A percentile compares a stretch with the other conserved stretches of the same genome.
phyloP scores from a whole-genome alignment of 768 basidiomycete species.

The Mycena capillaripes region DNA sequence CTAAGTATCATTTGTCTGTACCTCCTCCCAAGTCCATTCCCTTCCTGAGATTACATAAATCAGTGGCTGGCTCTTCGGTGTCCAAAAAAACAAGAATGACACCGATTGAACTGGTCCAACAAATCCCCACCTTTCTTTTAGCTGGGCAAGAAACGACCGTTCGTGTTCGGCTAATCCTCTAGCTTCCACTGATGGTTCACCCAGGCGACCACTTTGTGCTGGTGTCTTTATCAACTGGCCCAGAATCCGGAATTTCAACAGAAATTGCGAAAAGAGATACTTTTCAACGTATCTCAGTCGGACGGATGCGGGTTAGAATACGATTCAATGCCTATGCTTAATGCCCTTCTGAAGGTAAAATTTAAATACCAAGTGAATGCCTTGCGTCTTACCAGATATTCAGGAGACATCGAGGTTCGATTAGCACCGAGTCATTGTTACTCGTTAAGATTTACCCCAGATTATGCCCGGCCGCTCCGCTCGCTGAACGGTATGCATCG shows the following conservation, averaged over 20 bases:
- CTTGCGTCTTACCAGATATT: neutral
- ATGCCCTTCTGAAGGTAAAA: neutral
- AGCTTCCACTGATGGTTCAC: no score
- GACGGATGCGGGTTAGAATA: neutral
- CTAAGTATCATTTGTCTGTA: neutral
- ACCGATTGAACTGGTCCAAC: neutral
- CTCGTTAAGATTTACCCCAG: neutral
- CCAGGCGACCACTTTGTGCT: neutral
- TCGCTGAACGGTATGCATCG: neutral
- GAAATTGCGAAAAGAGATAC: neutral
- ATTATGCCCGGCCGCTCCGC: neutral
- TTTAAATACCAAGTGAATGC: neutral
- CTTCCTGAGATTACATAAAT: neutral
- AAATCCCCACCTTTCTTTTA: neutral
- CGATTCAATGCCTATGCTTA: neutral
- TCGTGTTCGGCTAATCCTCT: no score
- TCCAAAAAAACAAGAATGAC: neutral
- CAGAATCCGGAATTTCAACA: neutral
- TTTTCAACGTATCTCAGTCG: neutral
- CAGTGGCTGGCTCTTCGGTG: neutral
- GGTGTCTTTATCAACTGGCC: neutral
- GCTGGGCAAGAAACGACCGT: constrained; percentile 1
- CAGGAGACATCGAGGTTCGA: neutral
- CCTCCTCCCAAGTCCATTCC: neutral
- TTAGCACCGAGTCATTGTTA: neutral